These are phyloP conservation scores for Beta corolliflora DNA, from an alignment of 179 eudicot species.

Conservation along the genomic window DNA sequence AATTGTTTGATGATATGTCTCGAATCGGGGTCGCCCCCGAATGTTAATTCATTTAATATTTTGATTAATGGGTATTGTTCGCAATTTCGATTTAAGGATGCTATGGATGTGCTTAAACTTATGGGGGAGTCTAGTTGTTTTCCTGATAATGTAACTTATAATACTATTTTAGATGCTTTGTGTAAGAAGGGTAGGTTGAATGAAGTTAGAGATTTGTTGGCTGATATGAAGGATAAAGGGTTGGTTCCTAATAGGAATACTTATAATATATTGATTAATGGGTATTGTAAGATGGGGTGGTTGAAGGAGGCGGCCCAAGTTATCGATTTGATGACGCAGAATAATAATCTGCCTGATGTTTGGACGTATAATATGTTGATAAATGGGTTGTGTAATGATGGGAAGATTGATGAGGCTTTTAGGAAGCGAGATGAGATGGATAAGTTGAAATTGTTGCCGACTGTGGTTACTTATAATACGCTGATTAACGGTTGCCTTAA, in stretches of 20 bases:
- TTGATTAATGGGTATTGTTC: conserved; percentile 74
- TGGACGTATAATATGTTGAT: conserved; percentile 79
- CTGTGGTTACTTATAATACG: conserved; percentile 72
- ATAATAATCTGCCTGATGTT: conserved; percentile 59
- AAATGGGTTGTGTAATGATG: conserved; percentile 57
- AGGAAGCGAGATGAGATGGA: conserved; percentile 63
- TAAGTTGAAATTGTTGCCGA: conserved; percentile 50
- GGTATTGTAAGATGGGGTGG: conserved; percentile 78
- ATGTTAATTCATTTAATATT: conserved; percentile 59
- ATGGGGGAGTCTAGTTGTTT: conserved; percentile 51
- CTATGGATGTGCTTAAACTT: conserved; percentile 45
- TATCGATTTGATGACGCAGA: conserved; percentile 64
- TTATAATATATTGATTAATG: conserved; percentile 68
- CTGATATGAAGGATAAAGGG: conserved; percentile 63
- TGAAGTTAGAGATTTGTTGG: conserved; percentile 61
- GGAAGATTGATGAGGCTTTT: conserved; percentile 65
- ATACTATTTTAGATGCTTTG: conserved; percentile 62
- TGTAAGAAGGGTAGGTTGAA: conserved; percentile 66
- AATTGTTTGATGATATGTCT: conserved; percentile 47
- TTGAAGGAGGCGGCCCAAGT: conserved; percentile 64
- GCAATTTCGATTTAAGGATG: conserved; percentile 51
- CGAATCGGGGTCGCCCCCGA: conserved; percentile 49
- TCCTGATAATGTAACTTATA: conserved; percentile 76
- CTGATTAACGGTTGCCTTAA: conserved; percentile 59
- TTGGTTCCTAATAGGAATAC: conserved; percentile 58